phyloP scores from a whole-genome alignment of 305 asterid genomes.

The Caryopteris hybrid region DNA sequence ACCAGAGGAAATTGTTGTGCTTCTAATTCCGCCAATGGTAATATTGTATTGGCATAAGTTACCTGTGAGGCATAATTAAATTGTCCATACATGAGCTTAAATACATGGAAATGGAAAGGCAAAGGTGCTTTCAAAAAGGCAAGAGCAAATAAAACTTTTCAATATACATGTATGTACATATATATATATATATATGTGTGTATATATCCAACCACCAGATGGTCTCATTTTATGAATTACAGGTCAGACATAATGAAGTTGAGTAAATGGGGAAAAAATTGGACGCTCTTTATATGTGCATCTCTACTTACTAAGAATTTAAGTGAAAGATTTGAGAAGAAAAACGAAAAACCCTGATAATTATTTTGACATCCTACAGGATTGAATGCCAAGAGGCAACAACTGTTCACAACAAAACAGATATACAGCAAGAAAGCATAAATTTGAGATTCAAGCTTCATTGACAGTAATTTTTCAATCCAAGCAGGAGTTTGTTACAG shows the following conservation, averaged over 20 bases:
- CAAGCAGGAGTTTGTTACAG: background rate
- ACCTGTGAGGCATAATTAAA: constrained; percentile 42
- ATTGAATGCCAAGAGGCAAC: background rate
- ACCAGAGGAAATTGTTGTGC: constrained; percentile 84
- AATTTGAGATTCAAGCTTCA: background rate
- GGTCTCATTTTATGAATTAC: background rate
- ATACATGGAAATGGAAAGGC: background rate
- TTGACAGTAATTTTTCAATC: background rate
- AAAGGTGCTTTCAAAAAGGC: background rate
- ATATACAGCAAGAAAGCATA: background rate
- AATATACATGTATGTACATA: no score
- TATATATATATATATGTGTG: no score
- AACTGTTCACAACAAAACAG: background rate
- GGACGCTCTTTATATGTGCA: background rate
- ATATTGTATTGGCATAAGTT: constrained; percentile 62
- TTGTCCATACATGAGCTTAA: background rate
- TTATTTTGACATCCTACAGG: background rate
- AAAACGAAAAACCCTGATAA: background rate
- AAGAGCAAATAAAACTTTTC: background rate
- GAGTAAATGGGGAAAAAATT: no score
- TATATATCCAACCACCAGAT: background rate
- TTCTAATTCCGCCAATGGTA: constrained; percentile 80
- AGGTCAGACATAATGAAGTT: background rate
- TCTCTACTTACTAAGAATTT: background rate
- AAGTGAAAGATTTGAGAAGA: background rate